These are phyloP conservation scores for Iris pallida DNA, from an alignment of 116 monocot species.

Conservation along the genomic window DNA sequence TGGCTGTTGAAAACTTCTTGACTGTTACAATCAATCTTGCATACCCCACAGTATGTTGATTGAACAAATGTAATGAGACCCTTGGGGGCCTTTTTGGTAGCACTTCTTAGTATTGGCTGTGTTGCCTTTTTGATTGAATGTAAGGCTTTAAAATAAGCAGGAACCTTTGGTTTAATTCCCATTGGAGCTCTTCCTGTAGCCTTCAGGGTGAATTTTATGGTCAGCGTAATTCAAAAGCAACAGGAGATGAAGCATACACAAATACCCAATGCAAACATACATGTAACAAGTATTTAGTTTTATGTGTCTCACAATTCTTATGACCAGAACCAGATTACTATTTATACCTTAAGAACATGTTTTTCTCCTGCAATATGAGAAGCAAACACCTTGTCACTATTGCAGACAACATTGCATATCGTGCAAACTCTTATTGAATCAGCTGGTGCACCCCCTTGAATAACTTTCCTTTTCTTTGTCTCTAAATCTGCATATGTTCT, in stretches of 20 bases:
- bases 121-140: no score
- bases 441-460: slow-evolving; percentile 44
- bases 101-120: no score
- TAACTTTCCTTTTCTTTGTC: slow-evolving; percentile 46
- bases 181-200: no score
- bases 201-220: no score
- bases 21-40: slow-evolving; percentile 41
- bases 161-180: no score
- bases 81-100: no score
- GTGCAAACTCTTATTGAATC: slow-evolving; percentile 43
- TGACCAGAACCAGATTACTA: neutral
- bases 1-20: slow-evolving; percentile 34
- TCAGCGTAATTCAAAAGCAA: no score
- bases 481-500: slow-evolving; percentile 29
- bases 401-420: slow-evolving; percentile 76
- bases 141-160: no score
- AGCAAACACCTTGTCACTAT: slow-evolving; percentile 40
- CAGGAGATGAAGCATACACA: no score
- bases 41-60: slow-evolving; percentile 38
- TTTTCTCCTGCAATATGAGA: slow-evolving; percentile 40
- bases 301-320: no score
- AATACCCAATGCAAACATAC: no score
- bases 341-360: slow-evolving; percentile 32
- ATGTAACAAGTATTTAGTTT: no score
- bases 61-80: slow-evolving; percentile 10